Percentiles rank a stretch among this genome's conserved stretches.
phyloP scores from a whole-genome alignment of 176 grass and related monocot genomes.

The Triticum timopheevii region DNA sequence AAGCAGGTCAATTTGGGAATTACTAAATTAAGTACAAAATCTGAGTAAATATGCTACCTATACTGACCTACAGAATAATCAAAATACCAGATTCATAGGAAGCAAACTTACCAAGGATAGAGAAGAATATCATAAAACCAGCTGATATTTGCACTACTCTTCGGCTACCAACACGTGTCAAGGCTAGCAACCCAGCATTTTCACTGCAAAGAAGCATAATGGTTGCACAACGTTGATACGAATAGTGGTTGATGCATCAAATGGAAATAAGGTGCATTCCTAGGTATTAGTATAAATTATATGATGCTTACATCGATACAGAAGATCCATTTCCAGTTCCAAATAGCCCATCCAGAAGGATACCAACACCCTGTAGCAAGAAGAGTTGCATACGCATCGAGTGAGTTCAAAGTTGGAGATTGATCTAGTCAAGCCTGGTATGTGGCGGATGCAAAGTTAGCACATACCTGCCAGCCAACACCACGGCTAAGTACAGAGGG shows the following conservation, averaged over 20 bases:
- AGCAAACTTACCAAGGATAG: constrained; percentile 65
- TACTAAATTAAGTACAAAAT: background rate
- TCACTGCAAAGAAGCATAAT: constrained; percentile 51
- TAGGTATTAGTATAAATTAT: background rate
- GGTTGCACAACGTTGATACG: background rate
- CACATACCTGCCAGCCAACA: constrained; percentile 92
- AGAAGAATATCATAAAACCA: constrained; percentile 99
- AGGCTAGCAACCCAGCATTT: constrained; percentile 91
- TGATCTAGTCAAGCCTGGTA: background rate
- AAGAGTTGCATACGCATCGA: constrained; percentile 11
- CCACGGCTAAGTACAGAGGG: constrained; percentile 96
- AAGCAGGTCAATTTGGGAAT: background rate
- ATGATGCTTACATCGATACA: constrained; percentile 84
- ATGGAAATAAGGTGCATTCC: background rate
- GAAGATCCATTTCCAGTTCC: constrained; percentile 93
- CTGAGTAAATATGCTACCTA: background rate
- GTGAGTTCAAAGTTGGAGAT: background rate
- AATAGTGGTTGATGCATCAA: background rate
- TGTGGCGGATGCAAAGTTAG: background rate
- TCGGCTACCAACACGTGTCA: constrained; percentile 93
- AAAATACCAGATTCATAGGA: background rate
- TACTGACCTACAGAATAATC: background rate
- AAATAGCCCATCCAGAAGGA: constrained; percentile 94
- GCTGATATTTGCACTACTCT: constrained; percentile 98
- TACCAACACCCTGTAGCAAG: constrained; percentile 76